phyloP scores from a whole-genome alignment of 768 basidiomycete species.

The Melanogaster broomeanus region DNA sequence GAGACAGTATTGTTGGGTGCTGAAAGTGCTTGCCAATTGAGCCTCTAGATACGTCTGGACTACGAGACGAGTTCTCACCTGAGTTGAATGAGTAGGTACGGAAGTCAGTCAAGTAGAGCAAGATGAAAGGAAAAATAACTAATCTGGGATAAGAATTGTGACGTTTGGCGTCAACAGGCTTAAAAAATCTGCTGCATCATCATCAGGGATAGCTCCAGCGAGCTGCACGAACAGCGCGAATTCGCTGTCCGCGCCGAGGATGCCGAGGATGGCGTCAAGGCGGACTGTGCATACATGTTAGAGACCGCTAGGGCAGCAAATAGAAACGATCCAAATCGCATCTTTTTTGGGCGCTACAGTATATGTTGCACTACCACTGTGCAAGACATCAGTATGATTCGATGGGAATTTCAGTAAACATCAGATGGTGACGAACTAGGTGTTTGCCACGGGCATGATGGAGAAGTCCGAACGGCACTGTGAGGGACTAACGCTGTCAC shows the following conservation, averaged over 20 bases:
- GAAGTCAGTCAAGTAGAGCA: background rate
- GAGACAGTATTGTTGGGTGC: slow-evolving; percentile 3
- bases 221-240: background rate
- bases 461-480: too few species aligned
- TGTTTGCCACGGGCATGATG: too few species aligned
- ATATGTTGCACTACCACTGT: too few species aligned
- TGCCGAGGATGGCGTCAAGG: background rate
- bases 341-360: too few species aligned
- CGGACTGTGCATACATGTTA: background rate
- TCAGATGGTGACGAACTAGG: too few species aligned
- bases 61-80: background rate
- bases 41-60: background rate
- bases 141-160: background rate
- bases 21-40: background rate
- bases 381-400: too few species aligned
- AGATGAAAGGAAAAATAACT: background rate
- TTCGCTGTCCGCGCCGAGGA: background rate
- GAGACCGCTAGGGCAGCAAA: background rate
- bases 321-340: background rate
- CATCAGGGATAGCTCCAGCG: background rate
- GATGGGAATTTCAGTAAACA: too few species aligned
- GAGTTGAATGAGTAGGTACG: background rate
- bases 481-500: too few species aligned
- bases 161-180: background rate
- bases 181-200: background rate